Evolutionary conservation across 176 grass and related monocot genomes (phyloP).

Genomic region (Calamus simplicifolius): DNA sequence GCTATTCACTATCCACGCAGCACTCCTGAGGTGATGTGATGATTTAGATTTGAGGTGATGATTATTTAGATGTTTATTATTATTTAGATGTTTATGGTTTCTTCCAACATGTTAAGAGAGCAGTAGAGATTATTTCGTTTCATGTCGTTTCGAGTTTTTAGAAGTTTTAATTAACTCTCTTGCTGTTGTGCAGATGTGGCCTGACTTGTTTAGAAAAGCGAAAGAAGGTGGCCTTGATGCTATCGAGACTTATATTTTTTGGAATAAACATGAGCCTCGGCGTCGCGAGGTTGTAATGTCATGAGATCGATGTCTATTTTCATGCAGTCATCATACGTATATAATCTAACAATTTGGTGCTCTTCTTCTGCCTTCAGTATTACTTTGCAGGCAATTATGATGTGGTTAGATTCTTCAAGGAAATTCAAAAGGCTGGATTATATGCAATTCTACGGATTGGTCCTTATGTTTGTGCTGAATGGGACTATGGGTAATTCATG

Average conservation of each 20-base stretch:
- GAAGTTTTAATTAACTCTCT: not conserved
- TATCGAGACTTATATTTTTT: constrained; percentile 63
- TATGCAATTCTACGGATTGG: constrained; percentile 72
- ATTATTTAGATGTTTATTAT: not conserved
- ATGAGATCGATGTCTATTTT: not conserved
- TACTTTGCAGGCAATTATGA: constrained; percentile 56
- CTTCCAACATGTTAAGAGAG: not conserved
- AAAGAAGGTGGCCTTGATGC: constrained; percentile 52
- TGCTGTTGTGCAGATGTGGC: constrained; percentile 48
- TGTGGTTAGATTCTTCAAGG: constrained; percentile 57
- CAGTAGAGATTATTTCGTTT: not conserved
- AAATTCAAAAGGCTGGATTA: constrained; percentile 44
- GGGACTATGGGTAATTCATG: constrained; percentile 53
- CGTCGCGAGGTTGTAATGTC: constrained; percentile 23
- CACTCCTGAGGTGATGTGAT: constrained; percentile 28
- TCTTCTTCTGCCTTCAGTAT: constrained; percentile 28
- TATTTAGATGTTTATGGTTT: no score
- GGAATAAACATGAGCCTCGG: constrained; percentile 55
- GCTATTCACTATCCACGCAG: constrained; percentile 48
- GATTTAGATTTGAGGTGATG: no score
- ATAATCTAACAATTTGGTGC: no score
- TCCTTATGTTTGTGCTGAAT: constrained; percentile 75
- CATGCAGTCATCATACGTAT: not conserved
- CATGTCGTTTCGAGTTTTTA: not conserved
- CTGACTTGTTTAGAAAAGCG: constrained; percentile 46